phyloP scores from a whole-genome alignment of 2,329 filamentous ascomycete species.

The Blastomyces parvus region DNA sequence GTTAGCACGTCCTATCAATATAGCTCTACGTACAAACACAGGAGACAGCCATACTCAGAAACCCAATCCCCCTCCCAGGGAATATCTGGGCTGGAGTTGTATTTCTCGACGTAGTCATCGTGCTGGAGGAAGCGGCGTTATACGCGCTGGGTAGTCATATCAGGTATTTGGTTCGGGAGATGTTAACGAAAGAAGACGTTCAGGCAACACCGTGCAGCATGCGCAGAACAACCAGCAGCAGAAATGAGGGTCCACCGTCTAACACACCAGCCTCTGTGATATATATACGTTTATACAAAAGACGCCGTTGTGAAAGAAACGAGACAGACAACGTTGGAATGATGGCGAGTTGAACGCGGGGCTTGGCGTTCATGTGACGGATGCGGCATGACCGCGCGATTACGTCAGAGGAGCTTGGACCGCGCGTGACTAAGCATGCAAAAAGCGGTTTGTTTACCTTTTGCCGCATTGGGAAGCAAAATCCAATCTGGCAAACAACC shows the following conservation, averaged over 20 bases:
- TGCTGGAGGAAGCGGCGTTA: background rate
- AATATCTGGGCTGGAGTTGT: slow-evolving; percentile 49
- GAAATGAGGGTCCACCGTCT: background rate
- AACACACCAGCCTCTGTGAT: background rate
- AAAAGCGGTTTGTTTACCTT: background rate
- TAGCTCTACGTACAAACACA: slow-evolving; percentile 19
- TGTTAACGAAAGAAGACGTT: background rate
- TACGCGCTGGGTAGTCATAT: background rate
- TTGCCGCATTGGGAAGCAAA: background rate
- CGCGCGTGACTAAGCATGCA: background rate
- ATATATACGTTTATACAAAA: background rate
- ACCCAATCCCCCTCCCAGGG: slow-evolving; percentile 58
- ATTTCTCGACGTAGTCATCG: slow-evolving; percentile 29
- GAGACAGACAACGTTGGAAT: too few species aligned
- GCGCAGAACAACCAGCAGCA: background rate
- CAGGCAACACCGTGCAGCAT: background rate
- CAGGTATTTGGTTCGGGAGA: background rate
- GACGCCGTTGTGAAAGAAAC: too few species aligned
- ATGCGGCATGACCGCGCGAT: too few species aligned
- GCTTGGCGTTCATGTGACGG: background rate
- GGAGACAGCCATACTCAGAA: slow-evolving; percentile 39
- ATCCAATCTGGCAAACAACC: background rate
- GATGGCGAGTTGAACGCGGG: too few species aligned
- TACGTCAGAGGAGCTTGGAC: background rate
- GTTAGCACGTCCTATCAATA: background rate